Base-by-base conservation (phyloP, 352 stramenopile species). In the Phytophthora citricola region DNA sequence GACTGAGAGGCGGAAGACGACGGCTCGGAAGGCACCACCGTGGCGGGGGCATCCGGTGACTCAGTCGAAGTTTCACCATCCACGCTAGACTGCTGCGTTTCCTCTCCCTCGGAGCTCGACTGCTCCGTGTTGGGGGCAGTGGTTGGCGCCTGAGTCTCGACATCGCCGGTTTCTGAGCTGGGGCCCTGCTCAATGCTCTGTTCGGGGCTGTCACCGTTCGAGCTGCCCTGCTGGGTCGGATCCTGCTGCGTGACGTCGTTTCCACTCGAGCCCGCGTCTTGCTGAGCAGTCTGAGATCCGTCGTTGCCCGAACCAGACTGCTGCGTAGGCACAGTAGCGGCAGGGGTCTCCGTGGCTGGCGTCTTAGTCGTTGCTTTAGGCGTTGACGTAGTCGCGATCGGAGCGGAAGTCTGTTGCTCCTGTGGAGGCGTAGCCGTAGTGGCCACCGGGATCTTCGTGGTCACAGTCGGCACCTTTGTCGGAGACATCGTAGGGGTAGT, bases 31-130 rank as follows among this genome's bases (percentile, higher is more conserved):
- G 60, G 51, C 15, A 41, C 41, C 24, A 68, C 43, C 3, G 71
- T 58, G 10, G 61, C 36, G 29, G 62, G 31, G 9, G 17, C 44
- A 43, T 68, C 51, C 32, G 49, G 58, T 3, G 58, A 52, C 12
- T 47, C 32, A 10, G 58, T 56, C 31, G 48, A 52, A 36, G 47
- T 58, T 29, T 59, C 57, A n/a, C 55, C 45, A 17, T 55, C 56
- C 12, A 45, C 47, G 41, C 45, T 57, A 22, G 56, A 50, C 39
- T 58, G 44, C 34, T 66, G 58, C 47, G 46, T 65, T 39, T 58
- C 57, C 17, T 51, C 57, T 43, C 36, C 20, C 26, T 66, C 12
- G 32, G 59, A 52, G 11, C 51, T 55, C 34, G 43, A 29, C 6
- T 62, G 56, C 39, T 57, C 15, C 5, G 14, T 36, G 27, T 17